Evolutionary conservation across 495 filamentous ascomycete genomes (phyloP).

Genomic region (Penicillium nucicola): DNA sequence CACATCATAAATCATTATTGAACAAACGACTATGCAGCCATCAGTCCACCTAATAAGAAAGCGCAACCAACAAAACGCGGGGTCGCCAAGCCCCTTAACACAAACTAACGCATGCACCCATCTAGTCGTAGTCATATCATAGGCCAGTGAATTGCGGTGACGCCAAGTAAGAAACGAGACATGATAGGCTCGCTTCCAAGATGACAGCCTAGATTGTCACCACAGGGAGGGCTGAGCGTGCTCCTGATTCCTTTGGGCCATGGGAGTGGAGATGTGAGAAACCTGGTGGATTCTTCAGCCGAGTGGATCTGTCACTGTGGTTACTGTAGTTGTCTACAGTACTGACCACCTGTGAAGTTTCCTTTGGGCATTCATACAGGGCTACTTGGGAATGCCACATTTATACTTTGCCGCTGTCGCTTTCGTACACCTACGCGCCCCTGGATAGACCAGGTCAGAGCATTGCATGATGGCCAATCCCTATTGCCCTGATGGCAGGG

Average conservation of each 20-base stretch:
- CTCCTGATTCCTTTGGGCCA: conserved; percentile 2
- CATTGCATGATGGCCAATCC: too few relatives aligned
- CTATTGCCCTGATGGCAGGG: background rate
- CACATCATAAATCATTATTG: background rate
- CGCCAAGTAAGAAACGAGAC: conserved; percentile 8
- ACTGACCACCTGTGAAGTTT: background rate
- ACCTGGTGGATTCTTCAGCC: conserved; percentile 7
- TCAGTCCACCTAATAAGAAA: background rate
- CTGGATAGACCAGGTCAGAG: too few relatives aligned
- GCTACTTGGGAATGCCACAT: too few relatives aligned
- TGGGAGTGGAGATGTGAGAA: conserved; percentile 1
- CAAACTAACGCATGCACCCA: conserved; percentile 6
- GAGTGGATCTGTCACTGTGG: conserved; percentile 5
- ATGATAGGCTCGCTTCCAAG: conserved; percentile 15
- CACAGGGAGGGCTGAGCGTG: background rate
- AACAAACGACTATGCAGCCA: background rate
- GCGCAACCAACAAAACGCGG: conserved; percentile 8
- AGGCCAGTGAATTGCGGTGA: conserved; percentile 7
- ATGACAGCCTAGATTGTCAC: conserved; percentile 1
- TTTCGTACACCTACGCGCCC: too few relatives aligned
- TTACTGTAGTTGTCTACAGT: background rate
- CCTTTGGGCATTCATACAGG: background rate
- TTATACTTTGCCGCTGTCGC: too few relatives aligned
- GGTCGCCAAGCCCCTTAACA: conserved; percentile 16
- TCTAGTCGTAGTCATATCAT: conserved; percentile 12